Evolutionary conservation across 495 filamentous ascomycete species (phyloP), one percentile per base, ranked within the genome.

Genomic region (Thozetella sp.): DNA sequence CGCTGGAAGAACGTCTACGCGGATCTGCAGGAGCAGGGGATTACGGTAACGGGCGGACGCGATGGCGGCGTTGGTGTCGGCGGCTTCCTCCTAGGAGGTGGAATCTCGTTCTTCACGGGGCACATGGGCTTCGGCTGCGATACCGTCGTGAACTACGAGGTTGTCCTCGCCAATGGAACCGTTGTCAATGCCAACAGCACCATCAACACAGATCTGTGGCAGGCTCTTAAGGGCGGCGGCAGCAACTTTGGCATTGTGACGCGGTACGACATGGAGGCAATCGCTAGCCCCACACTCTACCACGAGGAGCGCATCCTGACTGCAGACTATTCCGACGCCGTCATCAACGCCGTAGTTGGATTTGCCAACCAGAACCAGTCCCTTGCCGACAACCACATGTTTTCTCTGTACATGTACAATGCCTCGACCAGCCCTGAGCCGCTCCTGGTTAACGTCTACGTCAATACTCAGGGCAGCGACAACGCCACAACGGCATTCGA

Each of bases 191-290:
- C 77, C 51, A 84, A 81, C 59, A 58, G 61, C 1, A 64, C 58
- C 0, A 61, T 62, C 0, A 71, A 82, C 45, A 6, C 72, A 0
- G 85, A 88, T 43, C 66, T 88, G 6, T 86, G 69, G 68, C 67
- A 65, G 53, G 83, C 84, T 3, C 74, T 87, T 2, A 83, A 84
- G 46, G 86, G 84, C 4, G 83, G 83, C 15, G 56, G 68, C 1
- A 78, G 73, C 63, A 85, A 85, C 65, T 84, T 84, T 59, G 84
- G 83, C 0, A 77, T 87, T 25, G 80, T 86, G 1, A 86, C 83
- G 2, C 72, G 75, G n/a, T 80, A 80, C 53, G 76, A 84, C 37
- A 55, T 83, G 58, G 58, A 70, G 25, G 60, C 67, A 2, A 15
- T 70, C 19, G 64, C 65, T 13, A 53, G 67, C 25, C 57, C 58